Base-by-base conservation (phyloP, 2,329 filamentous ascomycete genomes). In the Exophiala bonariae region DNA sequence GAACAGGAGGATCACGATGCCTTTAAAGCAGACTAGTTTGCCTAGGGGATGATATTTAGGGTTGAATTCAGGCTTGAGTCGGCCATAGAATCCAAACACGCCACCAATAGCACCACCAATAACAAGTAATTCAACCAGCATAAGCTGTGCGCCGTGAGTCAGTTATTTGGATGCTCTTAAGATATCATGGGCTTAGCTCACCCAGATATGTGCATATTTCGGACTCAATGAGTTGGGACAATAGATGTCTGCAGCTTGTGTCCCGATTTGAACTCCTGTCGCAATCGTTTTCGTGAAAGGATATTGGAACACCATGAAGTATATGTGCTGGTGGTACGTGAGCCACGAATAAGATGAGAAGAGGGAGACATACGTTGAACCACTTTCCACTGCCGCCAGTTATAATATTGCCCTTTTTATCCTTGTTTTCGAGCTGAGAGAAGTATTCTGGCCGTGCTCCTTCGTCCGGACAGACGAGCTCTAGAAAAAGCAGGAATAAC, bases 1-100 rank as follows among this genome's bases (percentile, higher is more conserved):
- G 66, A 93, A 93, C 22, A 85, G 90, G 58, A 95, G 78, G 74
- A 95, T 95, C 61, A 95, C 89, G 61, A 95, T 89, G 19, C 93
- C 78, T 68, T 95, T 95, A 69, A 95, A 92, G 73, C 65, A 93
- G 87, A 31, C n/a, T 2, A 50, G 26, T 44, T 50, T 50, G 13
- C 23, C 41, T n/a, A 44, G 41, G 9, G 37, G 23, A 22, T 50
- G 47, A 16, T 34, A 14, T n/a, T 42, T 14, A 16, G 40, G 40
- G 14, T 41, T 36, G 2, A 86, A 66, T 65, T 95, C 95, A 64
- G 91, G 92, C 59, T 93, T 87, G 53, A 93, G 82, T 28, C 95
- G 69, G 63, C 85, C 89, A 71, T 87, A 92, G 86, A 95, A 93
- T 50, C 89, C 88, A 49, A 93, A 78, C 0, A 84, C 81, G 23